A percentile compares a stretch with the other conserved stretches of the same genome.
Conservation (phyloP, 2,329 filamentous ascomycete species). For the Neospermospora avenae region DNA sequence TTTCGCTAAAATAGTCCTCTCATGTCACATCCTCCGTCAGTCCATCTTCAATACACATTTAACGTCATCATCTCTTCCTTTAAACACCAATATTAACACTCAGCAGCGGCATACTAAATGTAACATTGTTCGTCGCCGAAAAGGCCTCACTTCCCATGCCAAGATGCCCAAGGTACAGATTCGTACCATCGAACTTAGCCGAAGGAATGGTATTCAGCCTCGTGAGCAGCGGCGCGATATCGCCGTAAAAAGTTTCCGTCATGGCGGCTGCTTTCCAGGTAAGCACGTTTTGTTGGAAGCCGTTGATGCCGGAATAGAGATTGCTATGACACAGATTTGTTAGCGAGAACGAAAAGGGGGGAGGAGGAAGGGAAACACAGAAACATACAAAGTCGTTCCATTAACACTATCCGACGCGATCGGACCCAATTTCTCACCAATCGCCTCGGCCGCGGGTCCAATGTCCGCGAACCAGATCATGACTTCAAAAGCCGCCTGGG, state of each 20-base stretch:
- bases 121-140: constrained; percentile 6
- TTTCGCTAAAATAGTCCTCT: too few relatives aligned
- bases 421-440: constrained; percentile 36
- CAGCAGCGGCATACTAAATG: constrained; percentile 9
- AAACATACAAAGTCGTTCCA: constrained; percentile 14
- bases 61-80: background rate
- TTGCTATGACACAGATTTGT: constrained; percentile 1
- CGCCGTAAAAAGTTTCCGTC: constrained; percentile 11
- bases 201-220: background rate
- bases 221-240: constrained; percentile 14
- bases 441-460: constrained; percentile 43
- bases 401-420: constrained; percentile 1
- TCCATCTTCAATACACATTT: too few relatives aligned
- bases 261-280: constrained; percentile 10
- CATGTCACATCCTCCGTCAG: too few relatives aligned
- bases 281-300: constrained; percentile 8
- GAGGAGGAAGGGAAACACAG: background rate
- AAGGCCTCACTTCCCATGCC: constrained; percentile 12
- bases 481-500: constrained; percentile 45
- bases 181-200: background rate
- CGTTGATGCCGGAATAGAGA: constrained; percentile 16
- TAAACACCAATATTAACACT: background rate
- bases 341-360: background rate
- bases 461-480: constrained; percentile 55
- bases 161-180: constrained; percentile 7